Evolutionary conservation across 768 basidiomycete genomes (phyloP).

Genomic region (Cystoderma amianthinum): DNA sequence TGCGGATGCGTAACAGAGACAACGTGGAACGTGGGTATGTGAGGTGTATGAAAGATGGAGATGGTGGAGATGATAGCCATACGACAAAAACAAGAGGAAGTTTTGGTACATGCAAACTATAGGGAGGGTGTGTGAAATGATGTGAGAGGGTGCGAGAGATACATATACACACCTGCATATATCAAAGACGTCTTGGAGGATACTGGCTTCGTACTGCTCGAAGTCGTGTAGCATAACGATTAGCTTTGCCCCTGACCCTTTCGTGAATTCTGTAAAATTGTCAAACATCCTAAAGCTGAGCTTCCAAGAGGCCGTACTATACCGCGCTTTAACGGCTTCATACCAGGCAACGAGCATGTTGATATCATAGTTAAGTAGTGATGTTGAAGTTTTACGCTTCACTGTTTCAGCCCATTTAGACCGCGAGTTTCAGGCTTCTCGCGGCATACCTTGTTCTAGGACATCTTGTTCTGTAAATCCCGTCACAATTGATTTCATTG

Average conservation of each 20-base stretch:
- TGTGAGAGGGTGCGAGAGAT: neutral
- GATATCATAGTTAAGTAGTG: slow-evolving; percentile 59
- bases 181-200: slow-evolving; percentile 65
- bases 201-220: slow-evolving; percentile 56
- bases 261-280: too few relatives aligned
- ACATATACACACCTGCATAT: slow-evolving; percentile 53
- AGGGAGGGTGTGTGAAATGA: slow-evolving; percentile 1
- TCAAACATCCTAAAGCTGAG: too few relatives aligned
- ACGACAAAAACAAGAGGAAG: slow-evolving; percentile 65
- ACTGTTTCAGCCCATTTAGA: slow-evolving; percentile 15
- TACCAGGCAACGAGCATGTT: slow-evolving; percentile 57
- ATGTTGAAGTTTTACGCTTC: slow-evolving; percentile 40
- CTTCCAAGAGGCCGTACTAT: slow-evolving; percentile 30
- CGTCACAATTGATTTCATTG: slow-evolving; percentile 49
- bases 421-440: neutral
- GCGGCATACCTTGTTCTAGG: slow-evolving; percentile 13
- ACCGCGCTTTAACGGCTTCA: slow-evolving; percentile 24
- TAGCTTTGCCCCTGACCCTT: slow-evolving; percentile 28
- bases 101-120: slow-evolving; percentile 42
- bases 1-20: slow-evolving; percentile 46
- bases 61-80: slow-evolving; percentile 48
- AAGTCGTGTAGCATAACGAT: slow-evolving; percentile 67
- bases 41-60: slow-evolving; percentile 50
- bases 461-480: slow-evolving; percentile 39
- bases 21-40: slow-evolving; percentile 56